A percentile compares a stretch with the other conserved stretches of the same genome.
phyloP scores from a whole-genome alignment of 257 asterid species.

The Catharanthus roseus region DNA sequence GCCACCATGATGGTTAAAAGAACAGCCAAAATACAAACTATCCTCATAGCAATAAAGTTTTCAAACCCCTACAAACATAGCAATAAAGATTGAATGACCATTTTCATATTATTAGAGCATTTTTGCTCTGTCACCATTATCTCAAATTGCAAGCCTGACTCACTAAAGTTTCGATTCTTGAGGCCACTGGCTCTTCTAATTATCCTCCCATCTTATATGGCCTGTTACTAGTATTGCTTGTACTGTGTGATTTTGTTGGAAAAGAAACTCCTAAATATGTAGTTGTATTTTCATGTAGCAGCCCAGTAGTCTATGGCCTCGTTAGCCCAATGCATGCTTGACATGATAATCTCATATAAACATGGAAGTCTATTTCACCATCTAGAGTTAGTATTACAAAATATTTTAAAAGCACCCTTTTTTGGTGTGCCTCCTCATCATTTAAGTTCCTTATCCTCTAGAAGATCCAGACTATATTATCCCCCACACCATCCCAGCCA shows the following conservation, averaged over 20 bases:
- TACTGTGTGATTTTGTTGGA: background rate
- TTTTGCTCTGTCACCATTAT: background rate
- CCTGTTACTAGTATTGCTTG: background rate
- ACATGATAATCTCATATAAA: background rate
- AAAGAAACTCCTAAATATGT: background rate
- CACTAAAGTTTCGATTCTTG: background rate
- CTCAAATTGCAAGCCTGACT: slow-evolving; percentile 2
- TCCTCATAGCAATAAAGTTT: background rate
- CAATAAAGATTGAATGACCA: background rate
- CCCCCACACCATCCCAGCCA: background rate
- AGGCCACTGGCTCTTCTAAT: background rate
- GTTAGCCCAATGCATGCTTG: background rate
- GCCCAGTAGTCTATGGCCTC: background rate
- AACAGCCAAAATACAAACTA: background rate
- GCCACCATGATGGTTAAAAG: background rate
- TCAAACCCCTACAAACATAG: too few relatives aligned
- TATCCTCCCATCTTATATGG: background rate
- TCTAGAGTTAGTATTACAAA: background rate
- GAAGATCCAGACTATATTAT: background rate
- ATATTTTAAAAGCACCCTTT: background rate
- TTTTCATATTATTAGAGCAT: background rate
- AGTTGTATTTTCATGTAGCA: background rate
- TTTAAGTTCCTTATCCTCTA: background rate
- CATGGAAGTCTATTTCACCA: background rate
- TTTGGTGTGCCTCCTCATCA: background rate